Conservation (phyloP, 2,329 filamentous ascomycete genomes). For the Emergomyces africanus region DNA sequence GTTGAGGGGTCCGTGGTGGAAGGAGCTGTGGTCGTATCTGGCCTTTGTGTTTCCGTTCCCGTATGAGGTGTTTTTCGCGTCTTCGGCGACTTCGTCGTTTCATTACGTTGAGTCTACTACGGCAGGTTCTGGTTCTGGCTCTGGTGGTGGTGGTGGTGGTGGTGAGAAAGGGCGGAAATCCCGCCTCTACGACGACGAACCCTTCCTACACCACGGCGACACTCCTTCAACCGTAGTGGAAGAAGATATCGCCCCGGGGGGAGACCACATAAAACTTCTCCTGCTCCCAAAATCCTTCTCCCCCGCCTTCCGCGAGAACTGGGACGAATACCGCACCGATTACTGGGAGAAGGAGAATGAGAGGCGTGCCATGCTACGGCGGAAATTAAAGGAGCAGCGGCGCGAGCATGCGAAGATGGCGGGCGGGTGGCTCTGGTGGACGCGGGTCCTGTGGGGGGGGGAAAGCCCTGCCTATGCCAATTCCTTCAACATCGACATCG, state of each 20-base stretch:
- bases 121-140: too few relatives aligned
- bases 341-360: slow-evolving; percentile 98
- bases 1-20: slow-evolving; percentile 69
- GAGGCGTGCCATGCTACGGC: slow-evolving; percentile 59
- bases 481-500: not conserved
- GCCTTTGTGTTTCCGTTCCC: slow-evolving; percentile 69
- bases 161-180: slow-evolving; percentile 1
- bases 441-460: slow-evolving; percentile 50
- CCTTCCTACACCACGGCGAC: not conserved
- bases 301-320: slow-evolving; percentile 87
- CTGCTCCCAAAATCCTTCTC: slow-evolving; percentile 91
- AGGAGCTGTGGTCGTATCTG: slow-evolving; percentile 58
- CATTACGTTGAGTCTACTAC: slow-evolving; percentile 53
- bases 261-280: slow-evolving; percentile 82
- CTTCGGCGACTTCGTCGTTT: slow-evolving; percentile 52
- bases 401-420: slow-evolving; percentile 51
- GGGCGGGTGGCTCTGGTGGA: slow-evolving; percentile 75
- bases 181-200: not conserved
- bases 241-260: slow-evolving; percentile 80
- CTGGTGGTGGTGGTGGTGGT: slow-evolving; percentile 3
- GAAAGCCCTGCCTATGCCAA: not conserved
- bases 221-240: slow-evolving; percentile 40
- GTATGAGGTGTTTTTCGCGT: slow-evolving; percentile 49
- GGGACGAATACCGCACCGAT: slow-evolving; percentile 85
- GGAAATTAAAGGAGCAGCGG: slow-evolving; percentile 56